These are phyloP conservation scores for Paxillus ammoniavirescens DNA, from an alignment of 768 basidiomycete genomes.

Conservation along the genomic window DNA sequence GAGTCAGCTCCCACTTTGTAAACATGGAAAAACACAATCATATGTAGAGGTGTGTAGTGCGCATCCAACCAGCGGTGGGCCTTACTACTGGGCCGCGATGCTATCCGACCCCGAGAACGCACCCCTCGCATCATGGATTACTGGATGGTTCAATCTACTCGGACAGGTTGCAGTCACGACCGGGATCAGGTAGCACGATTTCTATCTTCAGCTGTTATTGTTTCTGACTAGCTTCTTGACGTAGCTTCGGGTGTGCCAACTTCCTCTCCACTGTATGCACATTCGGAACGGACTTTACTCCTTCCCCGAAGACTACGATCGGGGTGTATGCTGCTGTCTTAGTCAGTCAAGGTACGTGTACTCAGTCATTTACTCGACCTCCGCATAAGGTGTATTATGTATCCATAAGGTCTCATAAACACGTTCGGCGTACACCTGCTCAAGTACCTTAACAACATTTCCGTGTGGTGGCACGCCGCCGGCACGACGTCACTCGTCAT, in stretches of 20 bases:
- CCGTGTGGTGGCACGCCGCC: constrained; percentile 71
- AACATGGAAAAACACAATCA: neutral
- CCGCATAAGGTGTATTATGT: neutral
- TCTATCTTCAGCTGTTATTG: neutral
- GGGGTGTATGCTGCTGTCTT: constrained; percentile 72
- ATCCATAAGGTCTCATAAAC: constrained; percentile 55
- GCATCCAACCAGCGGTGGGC: constrained; percentile 70
- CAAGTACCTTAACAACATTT: constrained; percentile 67
- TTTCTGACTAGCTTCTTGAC: neutral
- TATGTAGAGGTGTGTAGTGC: constrained; percentile 48
- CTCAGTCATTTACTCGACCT: neutral
- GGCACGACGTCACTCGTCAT: constrained; percentile 68
- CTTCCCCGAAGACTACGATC: constrained; percentile 57
- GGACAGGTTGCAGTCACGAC: constrained; percentile 79
- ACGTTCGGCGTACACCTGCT: constrained; percentile 70
- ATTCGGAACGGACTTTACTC: constrained; percentile 56
- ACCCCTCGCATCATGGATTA: constrained; percentile 70
- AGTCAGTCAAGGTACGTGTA: constrained; percentile 51
- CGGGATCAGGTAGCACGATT: constrained; percentile 51
- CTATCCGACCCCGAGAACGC: constrained; percentile 56
- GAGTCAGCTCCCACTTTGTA: constrained; percentile 5
- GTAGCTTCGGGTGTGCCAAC: constrained; percentile 62
- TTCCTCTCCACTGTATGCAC: constrained; percentile 67
- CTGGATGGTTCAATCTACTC: constrained; percentile 73
- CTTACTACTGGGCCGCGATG: constrained; percentile 84